Evolutionary conservation across 225 moss, liverwort and hornwort species (phyloP), one percentile per base, ranked within the genome.

Genomic region (Physcomitrium patens): DNA sequence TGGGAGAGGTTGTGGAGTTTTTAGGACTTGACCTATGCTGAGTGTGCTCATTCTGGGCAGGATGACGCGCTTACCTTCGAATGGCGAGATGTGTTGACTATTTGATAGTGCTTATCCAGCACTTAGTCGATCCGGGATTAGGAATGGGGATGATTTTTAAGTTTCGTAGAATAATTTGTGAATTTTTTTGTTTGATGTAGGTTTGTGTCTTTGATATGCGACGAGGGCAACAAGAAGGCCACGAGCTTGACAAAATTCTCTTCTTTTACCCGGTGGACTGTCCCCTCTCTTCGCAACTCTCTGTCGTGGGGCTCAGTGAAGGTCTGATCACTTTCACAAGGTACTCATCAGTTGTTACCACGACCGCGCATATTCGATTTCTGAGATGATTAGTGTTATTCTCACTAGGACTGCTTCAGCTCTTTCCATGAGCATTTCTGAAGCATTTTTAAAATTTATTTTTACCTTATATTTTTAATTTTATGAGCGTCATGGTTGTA

Each of bases 201-300:
- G 83, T 95, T 14, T 95, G 92, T 74, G 72, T 95, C 8, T 95
- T 95, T 63, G 91, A 91, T 72, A 93, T 91, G 95, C 83, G 81
- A 48, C 91, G 91, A 80, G 95, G 95, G 11, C 84, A 88, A 67
- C 87, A 88, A 59, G 95, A 95, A 77, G 92, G 95, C 20, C 92
- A 95, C 74, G 95, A 95, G 83, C 88, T 95, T 59, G 95, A 93
- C 74, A 93, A 95, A 66, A 95, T 95, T 49, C 86, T 92, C 24
- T 91, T 91, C 77, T 95, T 91, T 76, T 93, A 68, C 10, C 93
- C 91, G 9, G 9, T 86, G 51, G 83, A 76, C 49, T 93, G 91
- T 65, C 89, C 92, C 11, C 71, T 93, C 22, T 91, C 91, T 19
- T 81, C 86, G 12, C 92, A 95, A 78, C 89, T 95, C 22, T 92